A percentile compares a stretch with the other conserved stretches of the same genome.
Conservation (phyloP, 352 stramenopile species). For the Phytophthora vignae region DNA sequence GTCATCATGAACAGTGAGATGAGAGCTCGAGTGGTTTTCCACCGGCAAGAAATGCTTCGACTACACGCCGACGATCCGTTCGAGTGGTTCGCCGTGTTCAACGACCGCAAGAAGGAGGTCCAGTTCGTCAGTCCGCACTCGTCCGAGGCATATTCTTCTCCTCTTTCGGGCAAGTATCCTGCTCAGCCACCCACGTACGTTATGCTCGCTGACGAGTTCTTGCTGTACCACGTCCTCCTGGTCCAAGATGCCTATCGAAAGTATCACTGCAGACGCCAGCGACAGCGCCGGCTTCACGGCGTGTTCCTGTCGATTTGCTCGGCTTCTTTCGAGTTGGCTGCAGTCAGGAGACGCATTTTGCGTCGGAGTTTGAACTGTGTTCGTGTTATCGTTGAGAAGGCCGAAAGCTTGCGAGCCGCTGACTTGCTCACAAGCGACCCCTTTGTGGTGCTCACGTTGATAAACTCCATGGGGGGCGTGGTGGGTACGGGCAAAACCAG, state of each 20-base stretch:
- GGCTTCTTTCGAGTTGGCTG: conserved; percentile 33
- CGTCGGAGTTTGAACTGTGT: conserved; percentile 61
- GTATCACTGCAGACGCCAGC: conserved; percentile 29
- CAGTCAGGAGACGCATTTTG: conserved; percentile 33
- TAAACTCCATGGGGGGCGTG: conserved; percentile 28
- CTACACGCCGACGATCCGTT: conserved; percentile 44
- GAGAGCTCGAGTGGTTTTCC: conserved; percentile 21
- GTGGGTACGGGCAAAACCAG: conserved; percentile 57
- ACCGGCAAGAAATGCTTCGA: conserved; percentile 23
- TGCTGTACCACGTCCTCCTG: conserved; percentile 74
- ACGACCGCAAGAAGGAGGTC: conserved; percentile 58
- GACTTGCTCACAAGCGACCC: conserved; percentile 74
- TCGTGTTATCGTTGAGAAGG: conserved; percentile 62
- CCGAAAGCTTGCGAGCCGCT: conserved; percentile 50
- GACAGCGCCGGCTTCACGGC: conserved; percentile 38
- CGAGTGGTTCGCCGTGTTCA: conserved; percentile 68
- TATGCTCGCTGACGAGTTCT: conserved; percentile 59
- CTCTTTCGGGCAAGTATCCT: conserved; percentile 18
- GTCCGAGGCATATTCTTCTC: conserved; percentile 16
- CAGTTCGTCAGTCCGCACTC: conserved; percentile 62
- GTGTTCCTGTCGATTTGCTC: conserved; percentile 43
- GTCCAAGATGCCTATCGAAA: conserved; percentile 72
- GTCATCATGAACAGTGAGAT: conserved; percentile 50
- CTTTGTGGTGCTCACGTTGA: conserved; percentile 57
- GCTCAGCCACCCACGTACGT: conserved; percentile 52